Conservation (phyloP, 257 asterid species). For the Nicotiana paniculata region DNA sequence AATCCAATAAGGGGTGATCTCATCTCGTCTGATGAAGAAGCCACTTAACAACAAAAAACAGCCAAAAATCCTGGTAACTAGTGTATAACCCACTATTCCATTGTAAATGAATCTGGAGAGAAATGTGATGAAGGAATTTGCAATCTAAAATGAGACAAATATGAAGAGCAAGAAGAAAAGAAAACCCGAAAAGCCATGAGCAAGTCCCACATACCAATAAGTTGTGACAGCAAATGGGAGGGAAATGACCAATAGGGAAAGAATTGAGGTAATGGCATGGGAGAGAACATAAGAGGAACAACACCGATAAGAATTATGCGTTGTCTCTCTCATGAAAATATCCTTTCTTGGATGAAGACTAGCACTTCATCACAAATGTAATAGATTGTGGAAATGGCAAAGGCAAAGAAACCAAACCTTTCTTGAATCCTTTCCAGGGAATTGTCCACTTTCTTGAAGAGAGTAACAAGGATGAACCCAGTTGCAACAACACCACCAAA, state of each 20-base stretch:
- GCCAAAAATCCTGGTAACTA: constrained; percentile 28
- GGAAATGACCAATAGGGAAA: constrained; percentile 26
- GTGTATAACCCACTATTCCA: constrained; percentile 30
- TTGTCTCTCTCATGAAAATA: constrained; percentile 46
- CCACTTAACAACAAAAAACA: constrained; percentile 36
- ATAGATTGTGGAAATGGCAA: constrained; percentile 45
- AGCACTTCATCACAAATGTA: constrained; percentile 54
- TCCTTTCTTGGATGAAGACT: constrained; percentile 37
- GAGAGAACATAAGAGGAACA: constrained; percentile 45
- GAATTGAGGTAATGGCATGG: constrained; percentile 29
- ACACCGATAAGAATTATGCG: constrained; percentile 36
- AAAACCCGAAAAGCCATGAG: constrained; percentile 30
- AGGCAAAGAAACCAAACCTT: constrained; percentile 40
- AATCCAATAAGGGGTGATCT: constrained; percentile 33
- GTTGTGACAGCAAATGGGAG: constrained; percentile 20
- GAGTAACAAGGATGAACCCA: constrained; percentile 35
- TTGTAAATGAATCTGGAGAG: constrained; percentile 32
- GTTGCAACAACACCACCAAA: constrained; percentile 36
- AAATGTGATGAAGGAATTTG: constrained; percentile 36
- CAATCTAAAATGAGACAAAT: constrained; percentile 37
- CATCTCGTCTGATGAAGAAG: constrained; percentile 25
- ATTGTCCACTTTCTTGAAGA: constrained; percentile 28
- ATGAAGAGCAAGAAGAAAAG: constrained; percentile 27
- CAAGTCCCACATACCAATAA: constrained; percentile 35
- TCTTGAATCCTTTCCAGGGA: constrained; percentile 46